Conservation (phyloP, 2,329 filamentous ascomycete species). For the Colletotrichum liaoningense region DNA sequence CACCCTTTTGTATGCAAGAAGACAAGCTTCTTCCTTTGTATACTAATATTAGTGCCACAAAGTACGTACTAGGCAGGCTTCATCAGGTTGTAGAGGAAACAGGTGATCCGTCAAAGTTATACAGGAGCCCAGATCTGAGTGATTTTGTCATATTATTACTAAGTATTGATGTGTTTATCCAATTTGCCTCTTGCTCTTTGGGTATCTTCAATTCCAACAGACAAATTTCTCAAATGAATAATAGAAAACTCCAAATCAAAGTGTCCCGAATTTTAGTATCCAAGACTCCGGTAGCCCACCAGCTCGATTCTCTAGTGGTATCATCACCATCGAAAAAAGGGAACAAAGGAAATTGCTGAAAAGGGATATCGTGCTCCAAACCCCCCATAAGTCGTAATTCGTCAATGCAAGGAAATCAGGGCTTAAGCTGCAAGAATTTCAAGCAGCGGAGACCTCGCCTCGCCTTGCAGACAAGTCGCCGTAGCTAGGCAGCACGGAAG, state of each 20-base stretch:
- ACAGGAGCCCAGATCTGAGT: not conserved
- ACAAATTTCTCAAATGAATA: not conserved
- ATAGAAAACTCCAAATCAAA: not conserved
- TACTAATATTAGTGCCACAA: too few relatives aligned
- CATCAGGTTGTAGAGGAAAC: not conserved
- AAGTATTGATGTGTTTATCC: constrained; percentile 1
- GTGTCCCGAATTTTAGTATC: not conserved
- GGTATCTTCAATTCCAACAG: constrained; percentile 22
- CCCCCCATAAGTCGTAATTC: constrained; percentile 20
- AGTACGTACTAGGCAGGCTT: too few relatives aligned
- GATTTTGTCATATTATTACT: not conserved
- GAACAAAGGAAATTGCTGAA: constrained; percentile 4
- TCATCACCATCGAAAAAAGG: not conserved
- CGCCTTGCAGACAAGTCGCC: constrained; percentile 41
- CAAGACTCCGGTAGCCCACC: not conserved
- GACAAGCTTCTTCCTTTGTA: too few relatives aligned
- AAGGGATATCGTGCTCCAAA: constrained; percentile 12
- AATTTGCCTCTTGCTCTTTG: constrained; percentile 18
- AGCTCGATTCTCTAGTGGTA: not conserved
- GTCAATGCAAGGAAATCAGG: not conserved
- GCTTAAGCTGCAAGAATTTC: not conserved
- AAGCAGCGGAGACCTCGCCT: constrained; percentile 7
- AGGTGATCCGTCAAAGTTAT: not conserved
- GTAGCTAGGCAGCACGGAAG: constrained; percentile 53
- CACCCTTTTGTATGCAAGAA: too few relatives aligned